A percentile compares a stretch with the other conserved stretches of the same genome.
These are phyloP conservation scores for Paramecium biaurelia DNA, from an alignment of 73 alveolate species.

Conservation along the genomic window DNA sequence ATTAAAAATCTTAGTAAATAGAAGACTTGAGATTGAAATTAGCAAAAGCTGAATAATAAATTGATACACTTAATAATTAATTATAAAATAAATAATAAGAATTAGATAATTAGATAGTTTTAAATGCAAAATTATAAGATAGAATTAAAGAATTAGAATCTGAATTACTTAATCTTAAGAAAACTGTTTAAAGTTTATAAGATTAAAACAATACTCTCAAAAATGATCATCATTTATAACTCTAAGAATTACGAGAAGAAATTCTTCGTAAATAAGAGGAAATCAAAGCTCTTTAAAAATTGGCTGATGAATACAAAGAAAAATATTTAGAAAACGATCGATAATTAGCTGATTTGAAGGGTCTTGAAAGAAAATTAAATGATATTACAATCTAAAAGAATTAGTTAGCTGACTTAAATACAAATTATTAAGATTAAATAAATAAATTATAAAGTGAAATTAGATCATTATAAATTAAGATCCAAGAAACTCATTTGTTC, in stretches of 20 bases:
- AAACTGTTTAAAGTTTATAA: not conserved
- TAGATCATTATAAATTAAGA: not conserved
- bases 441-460: not conserved
- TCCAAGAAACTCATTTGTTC: not conserved
- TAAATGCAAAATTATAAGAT: not conserved
- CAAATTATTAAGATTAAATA: not conserved
- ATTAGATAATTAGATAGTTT: not conserved
- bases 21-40: not conserved
- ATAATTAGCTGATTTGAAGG: not conserved
- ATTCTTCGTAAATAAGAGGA: not conserved
- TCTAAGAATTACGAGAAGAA: constrained; percentile 10
- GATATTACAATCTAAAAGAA: not conserved
- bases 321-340: constrained; percentile 9
- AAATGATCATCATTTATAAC: not conserved
- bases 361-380: not conserved
- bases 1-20: not conserved
- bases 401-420: not conserved
- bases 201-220: not conserved
- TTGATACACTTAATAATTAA: not conserved
- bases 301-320: not conserved
- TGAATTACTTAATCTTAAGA: not conserved
- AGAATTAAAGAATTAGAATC: not conserved
- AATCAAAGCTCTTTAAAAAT: not conserved
- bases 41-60: constrained; percentile 12
- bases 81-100: not conserved